Base-by-base conservation (phyloP, 306 rosid genomes). In the Elaeagnus macrophylla region DNA sequence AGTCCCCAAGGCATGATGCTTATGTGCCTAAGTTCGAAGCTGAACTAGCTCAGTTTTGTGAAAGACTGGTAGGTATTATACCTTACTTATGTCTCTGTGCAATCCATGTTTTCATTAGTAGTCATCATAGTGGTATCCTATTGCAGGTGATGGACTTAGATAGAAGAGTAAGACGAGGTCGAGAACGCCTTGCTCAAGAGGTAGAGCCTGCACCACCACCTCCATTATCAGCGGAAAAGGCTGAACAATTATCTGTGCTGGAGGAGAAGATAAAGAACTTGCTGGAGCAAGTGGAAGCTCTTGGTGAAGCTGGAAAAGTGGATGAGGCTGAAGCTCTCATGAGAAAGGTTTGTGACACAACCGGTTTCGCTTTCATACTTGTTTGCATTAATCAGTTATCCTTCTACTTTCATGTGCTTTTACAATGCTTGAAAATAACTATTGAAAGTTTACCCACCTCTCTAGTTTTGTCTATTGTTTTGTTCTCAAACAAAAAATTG, bases 311-410 rank as follows among this genome's bases (percentile, higher is more conserved):
- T 59, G 99, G 99, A 66, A 93, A 93, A 75, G 96, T 93, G 71
- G 99, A 93, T 69, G 99, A 93, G 81, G 99, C 99, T 69, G 99
- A 87, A 77, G 99, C 99, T 48, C 81, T 87, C 15, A 93, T 93
- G 99, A 84, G 99, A 74, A 93, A 83, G 97, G 95, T 91, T 50
- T 69, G 8, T 12, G 16, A 45, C 8, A 45, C 15, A 25, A 25
- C 32, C 4, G 32, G 2, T 25, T 25, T 25, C 4, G 2, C 4
- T 25, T 25, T 25, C 32, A 25, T 25, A 25, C 4, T 0, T 25
- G 32, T 3, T 25, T 25, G 32, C 32, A 25, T 25, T 25, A 25
- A 5, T 25, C 32, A 25, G 32, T 3, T 25, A n/a, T n/a, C n/a
- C 32, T 25, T 25, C 32, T 25, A 5, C 4, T 25, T 25, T 25